Base-by-base conservation (phyloP, 202 grass and related monocot species). In the Cymbopogon flexuosus region DNA sequence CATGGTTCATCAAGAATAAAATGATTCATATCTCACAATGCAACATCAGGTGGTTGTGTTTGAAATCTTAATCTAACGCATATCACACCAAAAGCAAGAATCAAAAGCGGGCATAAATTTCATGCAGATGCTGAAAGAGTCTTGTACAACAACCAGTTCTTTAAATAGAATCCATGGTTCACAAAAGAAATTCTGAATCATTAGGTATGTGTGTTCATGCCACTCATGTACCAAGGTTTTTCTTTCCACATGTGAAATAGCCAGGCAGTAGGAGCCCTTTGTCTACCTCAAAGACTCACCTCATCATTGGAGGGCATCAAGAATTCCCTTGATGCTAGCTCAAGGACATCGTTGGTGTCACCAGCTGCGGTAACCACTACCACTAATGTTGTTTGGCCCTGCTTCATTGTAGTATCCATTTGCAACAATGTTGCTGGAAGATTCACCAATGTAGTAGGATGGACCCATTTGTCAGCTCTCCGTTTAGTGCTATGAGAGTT, bases 291-390 rank as follows among this genome's bases (percentile, higher is more conserved):
- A 13, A 88, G 43, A 14, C 42, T 56, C 10, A 34, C 62, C 52
- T 62, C 62, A 6, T 68, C 62, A 3, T 42, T 58, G 5, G 75
- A 75, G 33, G 42, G 78, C 5, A 11, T 42, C 68, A 62, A 3
- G 62, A 80, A 76, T 12, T 88, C 42, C 81, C 76, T 76, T 0
- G 81, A 80, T 34, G 76, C 86, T 63, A 58, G 61, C 54, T 80
- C 52, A 27, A 70, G 54, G 42, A 14, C 41, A 39, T 57, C 13
- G 18, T 24, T 19, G 22, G 5, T 0, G 27, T 35, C 33, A 54
- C 34, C 62, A 5, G 51, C 74, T 12, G 16, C 27, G 68, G 15
- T 61, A 39, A 6, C 16, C 13, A 11, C 12, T n/a, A 30, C 68
- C 74, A 6, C 18, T 11, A 10, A 18, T 1, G 43, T 41, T 63